A percentile compares a stretch with the other conserved stretches of the same genome.
These are phyloP conservation scores for Rhodosorus marinus DNA, from an alignment of 23 red algal species.

Conservation along the genomic window DNA sequence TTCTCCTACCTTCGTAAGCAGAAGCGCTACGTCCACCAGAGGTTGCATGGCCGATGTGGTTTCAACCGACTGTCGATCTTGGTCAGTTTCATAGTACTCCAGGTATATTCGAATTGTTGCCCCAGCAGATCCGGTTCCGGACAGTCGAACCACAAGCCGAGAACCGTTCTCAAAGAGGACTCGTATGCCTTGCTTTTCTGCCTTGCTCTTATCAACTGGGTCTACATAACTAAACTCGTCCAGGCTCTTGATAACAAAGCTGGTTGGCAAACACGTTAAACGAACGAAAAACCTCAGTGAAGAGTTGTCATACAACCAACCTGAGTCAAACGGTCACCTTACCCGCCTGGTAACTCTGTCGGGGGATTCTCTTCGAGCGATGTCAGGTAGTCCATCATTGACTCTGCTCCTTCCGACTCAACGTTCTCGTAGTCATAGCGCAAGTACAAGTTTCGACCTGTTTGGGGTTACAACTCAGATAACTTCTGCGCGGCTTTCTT, in stretches of 20 bases:
- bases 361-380: neutral
- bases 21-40: conserved; percentile 25
- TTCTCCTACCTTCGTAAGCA: conserved; percentile 22
- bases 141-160: conserved; percentile 62
- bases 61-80: conserved; percentile 3
- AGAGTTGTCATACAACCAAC: conserved; percentile 1
- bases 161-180: conserved; percentile 13
- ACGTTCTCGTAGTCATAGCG: conserved; percentile 80
- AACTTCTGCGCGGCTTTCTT: no score
- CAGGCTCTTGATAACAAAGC: neutral
- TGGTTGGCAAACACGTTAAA: no score
- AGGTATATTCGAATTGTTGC: conserved; percentile 85
- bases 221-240: conserved; percentile 78
- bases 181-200: conserved; percentile 39
- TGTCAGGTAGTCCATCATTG: conserved; percentile 20
- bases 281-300: neutral
- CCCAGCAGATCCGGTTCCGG: conserved; percentile 67
- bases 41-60: conserved; percentile 16
- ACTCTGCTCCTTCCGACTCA: conserved; percentile 12
- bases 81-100: conserved; percentile 48
- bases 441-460: conserved; percentile 63
- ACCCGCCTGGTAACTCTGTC: conserved; percentile 3
- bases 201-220: conserved; percentile 51
- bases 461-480: no score
- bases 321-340: conserved; percentile 2